Evolutionary conservation across 1,284 basidiomycete genomes (phyloP).

Genomic region (Microbotryum saponariae): DNA sequence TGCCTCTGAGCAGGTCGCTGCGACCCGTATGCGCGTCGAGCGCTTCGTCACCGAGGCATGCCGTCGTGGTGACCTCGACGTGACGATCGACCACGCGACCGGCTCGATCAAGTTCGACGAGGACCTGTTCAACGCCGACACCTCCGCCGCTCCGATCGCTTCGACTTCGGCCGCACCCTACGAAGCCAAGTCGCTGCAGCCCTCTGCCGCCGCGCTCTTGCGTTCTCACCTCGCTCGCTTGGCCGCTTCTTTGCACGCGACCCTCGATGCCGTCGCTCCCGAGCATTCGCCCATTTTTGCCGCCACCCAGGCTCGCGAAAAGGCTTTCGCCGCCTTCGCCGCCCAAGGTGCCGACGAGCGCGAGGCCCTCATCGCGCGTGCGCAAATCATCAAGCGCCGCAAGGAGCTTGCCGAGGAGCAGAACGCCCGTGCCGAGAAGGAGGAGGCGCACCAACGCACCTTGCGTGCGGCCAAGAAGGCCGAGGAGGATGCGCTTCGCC

Average conservation of each 20-base stretch:
- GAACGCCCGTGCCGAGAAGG: slow-evolving; percentile 77
- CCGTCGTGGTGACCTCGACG: slow-evolving; percentile 75
- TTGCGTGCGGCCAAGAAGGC: slow-evolving; percentile 63
- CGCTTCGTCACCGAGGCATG: slow-evolving; percentile 84
- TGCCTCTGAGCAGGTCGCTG: slow-evolving; percentile 65
- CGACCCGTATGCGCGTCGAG: slow-evolving; percentile 42
- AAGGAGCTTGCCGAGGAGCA: slow-evolving; percentile 83
- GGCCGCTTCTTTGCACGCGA: slow-evolving; percentile 63
- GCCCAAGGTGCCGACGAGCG: slow-evolving; percentile 52
- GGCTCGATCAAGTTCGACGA: slow-evolving; percentile 82
- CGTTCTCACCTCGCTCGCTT: slow-evolving; percentile 68
- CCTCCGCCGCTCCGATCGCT: slow-evolving; percentile 43
- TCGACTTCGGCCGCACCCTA: slow-evolving; percentile 39
- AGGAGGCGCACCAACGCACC: slow-evolving; percentile 72
- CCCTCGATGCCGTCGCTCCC: slow-evolving; percentile 49
- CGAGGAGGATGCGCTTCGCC: slow-evolving; percentile 61
- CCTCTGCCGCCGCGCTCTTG: slow-evolving; percentile 60
- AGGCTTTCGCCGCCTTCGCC: slow-evolving; percentile 43
- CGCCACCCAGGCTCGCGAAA: slow-evolving; percentile 56
- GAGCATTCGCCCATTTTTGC: slow-evolving; percentile 40
- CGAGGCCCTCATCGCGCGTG: slow-evolving; percentile 63
- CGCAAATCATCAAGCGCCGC: slow-evolving; percentile 75
- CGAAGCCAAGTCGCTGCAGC: slow-evolving; percentile 52
- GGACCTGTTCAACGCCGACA: slow-evolving; percentile 48
- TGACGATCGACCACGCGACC: slow-evolving; percentile 81